Conservation (phyloP, 2,329 filamentous ascomycete genomes). For the Orbilia blumenaviensis region DNA sequence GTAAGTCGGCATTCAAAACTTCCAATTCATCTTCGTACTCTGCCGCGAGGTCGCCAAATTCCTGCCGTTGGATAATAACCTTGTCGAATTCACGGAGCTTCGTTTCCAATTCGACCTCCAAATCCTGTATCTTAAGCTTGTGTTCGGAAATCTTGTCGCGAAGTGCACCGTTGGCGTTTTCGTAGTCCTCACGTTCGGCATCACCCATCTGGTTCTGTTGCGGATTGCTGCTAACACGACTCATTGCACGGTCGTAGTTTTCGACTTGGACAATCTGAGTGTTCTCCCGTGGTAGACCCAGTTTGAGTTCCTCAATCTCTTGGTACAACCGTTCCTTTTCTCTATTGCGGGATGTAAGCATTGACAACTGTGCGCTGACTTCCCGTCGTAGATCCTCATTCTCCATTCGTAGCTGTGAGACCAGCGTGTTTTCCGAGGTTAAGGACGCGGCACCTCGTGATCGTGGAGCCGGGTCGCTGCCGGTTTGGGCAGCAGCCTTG, state of each 20-base stretch:
- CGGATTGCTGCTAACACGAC: slow-evolving; percentile 75
- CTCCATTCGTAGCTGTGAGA: slow-evolving; percentile 78
- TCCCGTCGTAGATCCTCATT: slow-evolving; percentile 92
- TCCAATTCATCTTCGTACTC: slow-evolving; percentile 83
- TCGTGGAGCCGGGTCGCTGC: slow-evolving; percentile 31
- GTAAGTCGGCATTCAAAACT: slow-evolving; percentile 79
- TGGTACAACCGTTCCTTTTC: slow-evolving; percentile 95
- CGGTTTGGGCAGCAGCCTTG: slow-evolving; percentile 61
- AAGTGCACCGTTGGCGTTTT: slow-evolving; percentile 81
- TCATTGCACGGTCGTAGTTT: slow-evolving; percentile 74
- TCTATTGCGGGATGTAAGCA: slow-evolving; percentile 93
- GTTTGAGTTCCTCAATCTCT: slow-evolving; percentile 95
- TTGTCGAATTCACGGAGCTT: slow-evolving; percentile 82
- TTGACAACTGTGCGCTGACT: slow-evolving; percentile 93
- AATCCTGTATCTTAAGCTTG: slow-evolving; percentile 87
- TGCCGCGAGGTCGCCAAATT: slow-evolving; percentile 68
- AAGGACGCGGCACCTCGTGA: slow-evolving; percentile 29
- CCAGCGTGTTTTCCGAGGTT: slow-evolving; percentile 35
- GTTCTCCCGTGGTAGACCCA: slow-evolving; percentile 71
- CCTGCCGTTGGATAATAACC: slow-evolving; percentile 59
- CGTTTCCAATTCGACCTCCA: slow-evolving; percentile 82
- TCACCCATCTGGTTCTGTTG: slow-evolving; percentile 68
- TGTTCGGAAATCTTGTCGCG: slow-evolving; percentile 86
- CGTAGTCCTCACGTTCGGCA: slow-evolving; percentile 82
- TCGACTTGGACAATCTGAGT: slow-evolving; percentile 86